Conservation (phyloP, 495 filamentous ascomycete genomes). For the Penicillium psychrofluorescens region DNA sequence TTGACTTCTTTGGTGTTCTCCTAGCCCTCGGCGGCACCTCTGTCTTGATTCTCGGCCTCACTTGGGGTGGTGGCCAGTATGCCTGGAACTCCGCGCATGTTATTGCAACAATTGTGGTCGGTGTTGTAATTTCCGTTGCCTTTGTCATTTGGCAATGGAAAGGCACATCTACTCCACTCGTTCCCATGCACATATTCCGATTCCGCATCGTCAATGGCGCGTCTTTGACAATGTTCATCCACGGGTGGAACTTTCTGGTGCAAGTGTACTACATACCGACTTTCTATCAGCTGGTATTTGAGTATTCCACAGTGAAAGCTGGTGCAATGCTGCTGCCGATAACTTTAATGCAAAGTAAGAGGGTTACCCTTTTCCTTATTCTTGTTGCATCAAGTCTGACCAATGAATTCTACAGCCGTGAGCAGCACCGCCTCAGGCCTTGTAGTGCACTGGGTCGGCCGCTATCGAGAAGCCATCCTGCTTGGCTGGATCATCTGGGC, state of each 20-base stretch:
- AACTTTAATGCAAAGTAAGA: constrained; percentile 41
- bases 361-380: background rate
- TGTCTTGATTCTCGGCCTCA: constrained; percentile 41
- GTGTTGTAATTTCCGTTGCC: constrained; percentile 28
- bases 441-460: constrained; percentile 44
- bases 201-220: constrained; percentile 44
- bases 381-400: background rate
- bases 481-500: constrained; percentile 48
- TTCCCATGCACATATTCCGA: constrained; percentile 43
- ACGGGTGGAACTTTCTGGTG: constrained; percentile 48
- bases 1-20: constrained; percentile 39
- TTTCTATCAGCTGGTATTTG: constrained; percentile 49
- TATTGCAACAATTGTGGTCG: constrained; percentile 39
- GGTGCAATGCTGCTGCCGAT: constrained; percentile 48
- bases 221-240: constrained; percentile 47
- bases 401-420: constrained; percentile 18
- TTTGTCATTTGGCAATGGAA: constrained; percentile 49
- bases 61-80: constrained; percentile 46
- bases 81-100: constrained; percentile 43
- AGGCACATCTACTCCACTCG: constrained; percentile 19
- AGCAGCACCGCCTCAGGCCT: constrained; percentile 46
- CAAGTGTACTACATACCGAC: constrained; percentile 50
- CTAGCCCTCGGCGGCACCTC: constrained; percentile 35
- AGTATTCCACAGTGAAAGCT: constrained; percentile 42
- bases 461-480: constrained; percentile 45